Evolutionary conservation across 2,329 filamentous ascomycete genomes (phyloP).

Genomic region (Aspergillus ruber): DNA sequence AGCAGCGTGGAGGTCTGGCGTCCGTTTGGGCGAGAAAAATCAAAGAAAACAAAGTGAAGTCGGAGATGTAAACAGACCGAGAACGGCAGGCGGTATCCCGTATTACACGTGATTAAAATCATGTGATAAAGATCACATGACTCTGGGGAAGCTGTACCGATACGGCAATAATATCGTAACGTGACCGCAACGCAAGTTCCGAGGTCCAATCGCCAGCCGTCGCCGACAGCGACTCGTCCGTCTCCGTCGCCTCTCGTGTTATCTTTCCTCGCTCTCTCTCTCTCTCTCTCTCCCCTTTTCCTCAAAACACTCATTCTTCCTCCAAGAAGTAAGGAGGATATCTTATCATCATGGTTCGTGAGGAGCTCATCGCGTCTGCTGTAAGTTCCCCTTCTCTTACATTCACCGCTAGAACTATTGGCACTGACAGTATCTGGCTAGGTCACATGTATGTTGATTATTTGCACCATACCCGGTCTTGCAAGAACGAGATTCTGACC

Average conservation of each 20-base stretch:
- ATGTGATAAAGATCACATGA: constrained; percentile 18
- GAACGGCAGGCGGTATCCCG: constrained; percentile 24
- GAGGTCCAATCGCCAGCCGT: constrained; percentile 27
- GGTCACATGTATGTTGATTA: constrained; percentile 45
- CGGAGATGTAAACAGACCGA: constrained; percentile 30
- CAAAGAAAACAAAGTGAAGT: background rate
- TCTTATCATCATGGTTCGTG: constrained; percentile 71
- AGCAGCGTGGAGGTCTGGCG: constrained; percentile 12
- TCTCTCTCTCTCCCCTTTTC: constrained; percentile 4
- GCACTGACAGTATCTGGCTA: constrained; percentile 25
- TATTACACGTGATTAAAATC: background rate
- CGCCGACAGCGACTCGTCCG: constrained; percentile 16
- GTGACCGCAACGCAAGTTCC: constrained; percentile 19
- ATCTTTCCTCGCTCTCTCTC: constrained; percentile 7
- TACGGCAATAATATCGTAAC: background rate
- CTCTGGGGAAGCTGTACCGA: constrained; percentile 26
- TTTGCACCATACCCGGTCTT: background rate
- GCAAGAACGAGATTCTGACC: constrained; percentile 9
- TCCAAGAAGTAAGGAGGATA: background rate
- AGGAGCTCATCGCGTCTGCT: constrained; percentile 84
- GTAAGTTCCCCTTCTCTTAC: constrained; percentile 41
- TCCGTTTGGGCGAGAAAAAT: constrained; percentile 5
- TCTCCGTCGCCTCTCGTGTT: constrained; percentile 3
- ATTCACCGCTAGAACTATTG: constrained; percentile 15
- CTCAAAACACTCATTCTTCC: constrained; percentile 1